Percentiles rank a stretch among this genome's conserved stretches.
phyloP scores from a whole-genome alignment of 106 monocot species.

The Dendrobium catenatum region DNA sequence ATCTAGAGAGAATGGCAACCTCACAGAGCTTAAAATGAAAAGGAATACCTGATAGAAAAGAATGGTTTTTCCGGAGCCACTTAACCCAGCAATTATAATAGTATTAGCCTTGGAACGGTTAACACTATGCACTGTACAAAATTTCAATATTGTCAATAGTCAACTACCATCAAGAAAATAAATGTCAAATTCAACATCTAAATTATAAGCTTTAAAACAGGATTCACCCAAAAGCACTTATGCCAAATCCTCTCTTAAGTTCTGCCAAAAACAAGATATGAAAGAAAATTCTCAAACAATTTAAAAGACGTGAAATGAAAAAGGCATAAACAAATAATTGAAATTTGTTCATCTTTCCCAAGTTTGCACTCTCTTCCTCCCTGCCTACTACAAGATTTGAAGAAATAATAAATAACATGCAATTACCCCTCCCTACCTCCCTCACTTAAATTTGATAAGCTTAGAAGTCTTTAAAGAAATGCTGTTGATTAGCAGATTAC shows the following conservation, averaged over 20 bases:
- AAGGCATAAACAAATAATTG: not conserved
- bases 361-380: not conserved
- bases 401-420: too few relatives aligned
- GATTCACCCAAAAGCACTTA: not conserved
- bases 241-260: not conserved
- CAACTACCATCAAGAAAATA: not conserved
- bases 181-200: not conserved
- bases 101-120: constrained; percentile 57
- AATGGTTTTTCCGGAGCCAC: constrained; percentile 81
- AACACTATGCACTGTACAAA: constrained; percentile 37
- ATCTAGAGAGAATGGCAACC: not conserved
- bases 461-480: not conserved
- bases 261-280: not conserved
- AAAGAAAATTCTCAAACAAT: not conserved
- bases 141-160: not conserved
- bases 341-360: not conserved
- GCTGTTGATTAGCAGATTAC: not conserved
- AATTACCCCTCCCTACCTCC: too few relatives aligned
- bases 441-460: too few relatives aligned
- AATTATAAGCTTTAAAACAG: not conserved
- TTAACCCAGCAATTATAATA: constrained; percentile 71
- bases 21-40: not conserved
- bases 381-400: not conserved
- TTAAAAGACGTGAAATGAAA: not conserved
- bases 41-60: constrained; percentile 79